phyloP scores from a whole-genome alignment of 257 asterid genomes.

The Forsythia viridissima region DNA sequence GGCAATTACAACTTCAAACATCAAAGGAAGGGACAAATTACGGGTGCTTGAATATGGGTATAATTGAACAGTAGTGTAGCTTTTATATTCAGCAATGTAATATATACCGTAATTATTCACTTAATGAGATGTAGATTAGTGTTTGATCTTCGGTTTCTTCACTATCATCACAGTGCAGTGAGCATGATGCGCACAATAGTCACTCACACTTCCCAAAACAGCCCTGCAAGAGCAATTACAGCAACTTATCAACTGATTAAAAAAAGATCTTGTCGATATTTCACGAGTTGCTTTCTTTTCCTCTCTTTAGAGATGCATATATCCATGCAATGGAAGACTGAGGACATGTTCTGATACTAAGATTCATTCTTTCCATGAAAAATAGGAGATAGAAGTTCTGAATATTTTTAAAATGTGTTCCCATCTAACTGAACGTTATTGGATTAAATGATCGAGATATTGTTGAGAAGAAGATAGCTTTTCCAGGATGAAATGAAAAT shows the following conservation, averaged over 20 bases:
- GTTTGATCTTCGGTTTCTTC: slow-evolving; percentile 45
- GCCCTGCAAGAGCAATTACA: slow-evolving; percentile 36
- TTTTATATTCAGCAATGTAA: neutral
- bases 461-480: too few species aligned
- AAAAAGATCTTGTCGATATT: neutral
- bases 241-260: neutral
- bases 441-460: neutral
- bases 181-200: slow-evolving; percentile 55
- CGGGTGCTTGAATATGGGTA: neutral
- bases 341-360: neutral
- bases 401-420: too few species aligned
- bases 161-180: slow-evolving; percentile 56
- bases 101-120: neutral
- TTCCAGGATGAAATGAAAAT: too few species aligned
- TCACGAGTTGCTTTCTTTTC: neutral
- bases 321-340: neutral
- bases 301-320: neutral
- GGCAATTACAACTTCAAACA: too few species aligned
- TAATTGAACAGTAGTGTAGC: neutral
- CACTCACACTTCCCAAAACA: slow-evolving; percentile 53
- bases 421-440: too few species aligned
- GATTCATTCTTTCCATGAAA: neutral
- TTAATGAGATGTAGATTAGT: slow-evolving; percentile 8
- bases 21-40: too few species aligned
- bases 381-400: neutral